Base-by-base conservation (phyloP, 495 filamentous ascomycete species). In the Usnea hakonensis region DNA sequence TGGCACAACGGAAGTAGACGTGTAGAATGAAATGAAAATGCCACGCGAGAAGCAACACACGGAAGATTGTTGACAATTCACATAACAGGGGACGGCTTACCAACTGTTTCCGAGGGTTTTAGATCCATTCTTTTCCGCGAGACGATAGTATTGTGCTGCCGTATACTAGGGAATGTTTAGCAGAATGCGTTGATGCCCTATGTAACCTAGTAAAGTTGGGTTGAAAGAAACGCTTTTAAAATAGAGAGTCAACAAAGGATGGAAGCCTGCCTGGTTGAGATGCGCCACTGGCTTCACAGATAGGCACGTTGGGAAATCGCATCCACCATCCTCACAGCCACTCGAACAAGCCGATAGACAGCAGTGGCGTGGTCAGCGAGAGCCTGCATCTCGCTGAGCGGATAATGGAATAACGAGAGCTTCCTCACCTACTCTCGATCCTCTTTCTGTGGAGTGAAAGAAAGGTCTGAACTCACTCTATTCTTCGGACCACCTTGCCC, bases 401-500 rank as follows among this genome's bases (percentile, higher is more conserved):
- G 3, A 2, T 32, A 52, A 19, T 14, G 28, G 28, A 52, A 52
- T 14, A 32, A 17, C 16, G 28, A 30, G 32, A 33, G 1, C 8
- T 17, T 19, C 10, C 32, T 16, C 17, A 14, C 6, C 16, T 52
- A 35, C 28, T 28, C 21, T 61, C 32, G 41, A 40, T 14, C 26
- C 28, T 26, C 21, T 32, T 26, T 38, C 11, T 23, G n/a, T 28
- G 50, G 23, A 30, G 35, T 11, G 14, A 52, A 62, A 36, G 48
- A 41, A 57, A 19, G 30, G 23, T 36, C 43, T 28, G 44, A 23
- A 86, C 90, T 72, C 77, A 97, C 94, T 89, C 95, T 96, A 76
- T 97, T 90, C 74, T 97, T 99, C 74, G 89, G 91, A 62, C 88
- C 89, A 30, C 94, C 94, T 74, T 95, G 96, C 16, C 94, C 94